These are phyloP conservation scores for Cicer cuneatum DNA, from an alignment of 306 rosid genomes.

Conservation along the genomic window DNA sequence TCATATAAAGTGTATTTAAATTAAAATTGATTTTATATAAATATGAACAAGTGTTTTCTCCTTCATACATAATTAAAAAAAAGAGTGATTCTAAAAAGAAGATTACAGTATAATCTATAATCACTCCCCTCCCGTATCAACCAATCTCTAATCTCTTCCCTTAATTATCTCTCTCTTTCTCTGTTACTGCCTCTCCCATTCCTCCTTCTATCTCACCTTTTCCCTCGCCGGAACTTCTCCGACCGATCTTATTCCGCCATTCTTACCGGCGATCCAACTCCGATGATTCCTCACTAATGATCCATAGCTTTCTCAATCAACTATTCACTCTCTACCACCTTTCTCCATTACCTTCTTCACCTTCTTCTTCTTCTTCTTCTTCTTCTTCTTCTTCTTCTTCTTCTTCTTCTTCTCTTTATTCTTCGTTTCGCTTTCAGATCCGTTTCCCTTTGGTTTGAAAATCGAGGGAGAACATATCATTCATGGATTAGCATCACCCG, in stretches of 20 bases:
- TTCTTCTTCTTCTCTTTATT: background rate
- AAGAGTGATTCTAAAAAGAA: constrained; percentile 15
- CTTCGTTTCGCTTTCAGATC: constrained; percentile 52
- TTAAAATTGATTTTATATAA: too few species aligned
- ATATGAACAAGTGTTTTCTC: background rate
- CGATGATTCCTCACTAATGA: constrained; percentile 56
- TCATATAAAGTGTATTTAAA: too few species aligned
- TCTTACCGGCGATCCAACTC: constrained; percentile 56
- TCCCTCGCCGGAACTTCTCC: constrained; percentile 66
- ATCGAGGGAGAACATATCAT: constrained; percentile 28
- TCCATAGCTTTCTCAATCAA: constrained; percentile 40
- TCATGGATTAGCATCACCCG: constrained; percentile 42
- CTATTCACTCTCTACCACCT: constrained; percentile 23
- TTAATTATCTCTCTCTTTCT: constrained; percentile 52
- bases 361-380: constrained; percentile 20
- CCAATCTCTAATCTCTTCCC: constrained; percentile 45
- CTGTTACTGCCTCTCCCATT: constrained; percentile 40
- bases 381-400: background rate
- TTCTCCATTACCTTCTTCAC: constrained; percentile 16
- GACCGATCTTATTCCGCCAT: constrained; percentile 54
- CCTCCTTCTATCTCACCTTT: constrained; percentile 40
- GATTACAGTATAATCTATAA: constrained; percentile 46
- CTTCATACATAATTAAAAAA: background rate
- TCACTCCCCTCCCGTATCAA: constrained; percentile 33
- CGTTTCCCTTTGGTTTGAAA: constrained; percentile 46